A percentile compares a stretch with the other conserved stretches of the same genome.
Evolutionary conservation across 2,329 filamentous ascomycete species (phyloP).

Genomic region (Fusarium mundagurra): DNA sequence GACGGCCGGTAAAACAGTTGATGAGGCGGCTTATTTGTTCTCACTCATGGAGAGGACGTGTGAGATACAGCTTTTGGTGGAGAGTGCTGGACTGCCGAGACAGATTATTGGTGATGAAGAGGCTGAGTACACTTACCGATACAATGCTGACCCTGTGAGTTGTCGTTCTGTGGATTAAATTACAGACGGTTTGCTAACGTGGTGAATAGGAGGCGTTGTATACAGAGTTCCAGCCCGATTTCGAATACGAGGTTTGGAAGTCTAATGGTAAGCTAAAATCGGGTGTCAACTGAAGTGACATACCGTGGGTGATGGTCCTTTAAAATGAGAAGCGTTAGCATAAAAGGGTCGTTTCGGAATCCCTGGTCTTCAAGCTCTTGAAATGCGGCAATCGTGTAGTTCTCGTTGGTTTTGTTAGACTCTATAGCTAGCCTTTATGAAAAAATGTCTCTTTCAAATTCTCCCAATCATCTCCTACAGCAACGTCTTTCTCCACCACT

Average conservation of each 20-base stretch:
- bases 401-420: not conserved
- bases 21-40: conserved; percentile 74
- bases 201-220: conserved; percentile 44
- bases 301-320: not conserved
- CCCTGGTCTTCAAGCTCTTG: not conserved
- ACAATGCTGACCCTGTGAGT: conserved; percentile 46
- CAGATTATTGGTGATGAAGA: conserved; percentile 49
- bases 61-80: conserved; percentile 48
- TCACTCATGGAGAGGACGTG: conserved; percentile 47
- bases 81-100: conserved; percentile 42
- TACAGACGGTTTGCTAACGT: not conserved
- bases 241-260: conserved; percentile 48
- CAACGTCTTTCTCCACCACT: conserved; percentile 57
- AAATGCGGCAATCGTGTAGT: not conserved
- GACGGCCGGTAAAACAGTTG: conserved; percentile 71
- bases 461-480: conserved; percentile 24
- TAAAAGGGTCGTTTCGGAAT: not conserved
- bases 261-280: conserved; percentile 40
- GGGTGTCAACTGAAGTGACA: conserved; percentile 5
- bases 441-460: not conserved
- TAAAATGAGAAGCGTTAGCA: not conserved
- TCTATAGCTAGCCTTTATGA: not conserved
- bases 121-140: conserved; percentile 51
- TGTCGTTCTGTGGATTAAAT: fast-evolving
- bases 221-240: conserved; percentile 49